Base-by-base conservation (phyloP, 768 basidiomycete species). In the Termitomyces sp. region DNA sequence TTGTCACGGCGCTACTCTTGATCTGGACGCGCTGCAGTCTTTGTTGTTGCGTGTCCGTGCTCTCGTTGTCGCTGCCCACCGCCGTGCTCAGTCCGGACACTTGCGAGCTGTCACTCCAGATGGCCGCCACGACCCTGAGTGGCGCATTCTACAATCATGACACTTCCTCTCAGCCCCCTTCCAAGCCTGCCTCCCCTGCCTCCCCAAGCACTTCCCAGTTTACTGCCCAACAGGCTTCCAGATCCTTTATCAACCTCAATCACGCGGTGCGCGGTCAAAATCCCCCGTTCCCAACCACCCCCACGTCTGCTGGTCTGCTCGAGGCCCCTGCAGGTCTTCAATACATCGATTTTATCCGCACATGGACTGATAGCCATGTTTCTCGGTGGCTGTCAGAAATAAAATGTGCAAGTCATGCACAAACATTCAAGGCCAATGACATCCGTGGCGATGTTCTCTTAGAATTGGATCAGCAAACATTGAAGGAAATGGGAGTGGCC, bases 371-470 rank as follows among this genome's bases (percentile, higher is more conserved):
- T 66, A 64, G 64, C 4, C 85, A 89, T 63, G 86, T 92, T 56
- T 80, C 86, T 2, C 76, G 77, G 48, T 99, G 95, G 90, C 80
- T 99, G 34, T 65, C 78, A 0, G 84, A 92, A 18, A 85, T 90
- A 65, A 89, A 84, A 66, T 94, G 93, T 65, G 80, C 74, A 0
- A 77, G 78, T 39, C 88, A 87, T 66, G 83, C 86, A 10, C 71
- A 77, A 8, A 76, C 80, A 0, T 99, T 99, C 75, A 82, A 78
- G 49, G 78, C 81, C 4, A 90, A 96, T 73, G 96, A 99, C 68
- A 96, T 99, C 65, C 76, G 92, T 51, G 94, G 96, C 5, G 89
- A 92, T 67, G 86, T 99, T 22, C 74, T 99, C 18, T 79, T 98
- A 51, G 97, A 99, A 61, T 75, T 98, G 46, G 96, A 98, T 67